Base-by-base conservation (phyloP, 768 basidiomycete species). In the Phylloporus rhodoxanthus region DNA sequence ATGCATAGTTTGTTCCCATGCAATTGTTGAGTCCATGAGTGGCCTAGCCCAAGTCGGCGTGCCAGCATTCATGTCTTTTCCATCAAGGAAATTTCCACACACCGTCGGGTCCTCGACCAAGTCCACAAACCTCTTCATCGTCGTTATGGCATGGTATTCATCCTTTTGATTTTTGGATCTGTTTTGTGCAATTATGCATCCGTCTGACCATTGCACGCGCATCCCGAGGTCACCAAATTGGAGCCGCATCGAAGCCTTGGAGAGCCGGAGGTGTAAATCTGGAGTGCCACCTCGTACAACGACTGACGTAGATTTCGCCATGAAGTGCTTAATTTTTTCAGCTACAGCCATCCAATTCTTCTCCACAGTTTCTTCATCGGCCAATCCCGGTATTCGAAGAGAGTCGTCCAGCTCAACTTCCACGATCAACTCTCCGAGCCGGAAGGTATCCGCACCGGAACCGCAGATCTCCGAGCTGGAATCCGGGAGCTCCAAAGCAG, bases 41-140 rank as follows among this genome's bases (percentile, higher is more conserved):
- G 48, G 52, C 1, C 4, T 25, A 3, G 19, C 17, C 47, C 43
- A 43, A 0, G 3, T n/a, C 0, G 43, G 52, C 5, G 34, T 25
- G 8, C 32, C 45, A 1, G 48, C 19, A 10, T 41, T 53, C 7
- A 50, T 2, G 38, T 45, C 15, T n/a, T 53, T 53, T 0, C 5
- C 29, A 7, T 53, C 39, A 0, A 53, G 43, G 21, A 53, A 53
- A 9, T 53, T 53, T 6, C 43, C 52, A 10, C 52, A 53, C 0
- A 33, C 20, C 2, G 29, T 28, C 0, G 28, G 2, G 9, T 49
- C 30, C 8, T 43, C 19, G 5, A 37, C n/a, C 2, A 36, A 34
- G 6, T 53, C 43, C 0, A 53, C 1, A 14, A 53, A 53, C 6
- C 36, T 7, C 1, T 26, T 2, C 21, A 53, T 2, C 0, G 21